Evolutionary conservation across 306 rosid genomes (phyloP), one percentile per base, ranked within the genome.

Genomic region (Medicago lupulina): DNA sequence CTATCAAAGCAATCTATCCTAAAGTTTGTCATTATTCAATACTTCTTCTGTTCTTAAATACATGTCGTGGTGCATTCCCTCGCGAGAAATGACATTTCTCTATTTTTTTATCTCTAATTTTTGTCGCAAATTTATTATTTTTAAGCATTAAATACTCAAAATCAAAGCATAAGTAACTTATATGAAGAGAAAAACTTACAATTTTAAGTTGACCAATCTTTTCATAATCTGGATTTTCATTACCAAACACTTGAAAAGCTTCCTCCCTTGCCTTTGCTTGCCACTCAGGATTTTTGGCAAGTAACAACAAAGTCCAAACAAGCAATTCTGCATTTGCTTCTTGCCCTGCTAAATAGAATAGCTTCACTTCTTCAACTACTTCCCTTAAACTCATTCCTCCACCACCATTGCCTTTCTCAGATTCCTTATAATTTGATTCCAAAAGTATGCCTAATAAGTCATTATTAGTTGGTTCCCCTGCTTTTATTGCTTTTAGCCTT

Each of bases 351-450:
- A 81, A 71, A 46, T 81, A 81, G 64, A 81, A 81, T 38, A 81
- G 75, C 68, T 81, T 81, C 2, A 76, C 85, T 64, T 81, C 85
- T 46, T 81, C 85, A 5, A 76, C 78, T 44, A 81, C 85, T 0
- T 81, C 85, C 16, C 81, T 64, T 65, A 81, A 71, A 77, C 85
- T 81, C 81, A 81, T 81, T 71, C 81, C 85, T 44, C 81, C 81
- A 43, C 85, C 75, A n/a, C n/a, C 49, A 43, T 18, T 71, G 2
- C 9, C n/a, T 13, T 81, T 81, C 46, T 81, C 71, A 54, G 85
- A 41, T 81, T 81, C 85, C 58, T 65, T 81, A 68, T 76, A 71
- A 64, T 81, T 81, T 71, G 81, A 81, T 55, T 81, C 85, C 75
- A 81, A 76, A 50, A 81, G 85, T 71, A 81, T 71, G 75, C 85